These are phyloP conservation scores for Boletales sp. DNA, from an alignment of 768 basidiomycete genomes.

Conservation along the genomic window DNA sequence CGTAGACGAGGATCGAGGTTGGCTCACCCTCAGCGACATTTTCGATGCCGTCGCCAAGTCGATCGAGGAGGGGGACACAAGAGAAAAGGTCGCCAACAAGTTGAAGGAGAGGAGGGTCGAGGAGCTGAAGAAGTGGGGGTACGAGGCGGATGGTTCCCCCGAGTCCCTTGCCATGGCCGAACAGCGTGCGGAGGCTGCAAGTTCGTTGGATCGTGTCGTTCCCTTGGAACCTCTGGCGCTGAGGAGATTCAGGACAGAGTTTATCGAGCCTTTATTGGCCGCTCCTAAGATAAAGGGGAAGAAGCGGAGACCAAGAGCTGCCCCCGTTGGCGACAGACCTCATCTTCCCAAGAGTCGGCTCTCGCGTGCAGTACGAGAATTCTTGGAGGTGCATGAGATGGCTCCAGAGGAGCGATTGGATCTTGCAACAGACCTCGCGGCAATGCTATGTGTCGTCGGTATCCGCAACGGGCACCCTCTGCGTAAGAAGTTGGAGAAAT, in stretches of 20 bases:
- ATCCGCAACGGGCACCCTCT: slow-evolving; percentile 63
- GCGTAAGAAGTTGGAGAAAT: slow-evolving; percentile 65
- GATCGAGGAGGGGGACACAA: slow-evolving; percentile 48
- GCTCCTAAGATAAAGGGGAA: slow-evolving; percentile 59
- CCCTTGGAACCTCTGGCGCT: slow-evolving; percentile 61
- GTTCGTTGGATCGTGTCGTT: slow-evolving; percentile 61
- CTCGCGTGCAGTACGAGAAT: slow-evolving; percentile 61
- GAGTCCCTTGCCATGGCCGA: slow-evolving; percentile 56
- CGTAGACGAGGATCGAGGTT: slow-evolving; percentile 74
- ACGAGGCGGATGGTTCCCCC: slow-evolving; percentile 45
- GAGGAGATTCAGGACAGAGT: slow-evolving; percentile 68
- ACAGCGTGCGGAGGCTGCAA: slow-evolving; percentile 72
- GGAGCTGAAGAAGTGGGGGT: slow-evolving; percentile 74
- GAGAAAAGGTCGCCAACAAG: slow-evolving; percentile 55
- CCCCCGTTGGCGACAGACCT: slow-evolving; percentile 35
- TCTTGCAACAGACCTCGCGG: slow-evolving; percentile 50
- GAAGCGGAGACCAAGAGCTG: slow-evolving; percentile 48
- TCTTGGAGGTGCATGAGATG: slow-evolving; percentile 52
- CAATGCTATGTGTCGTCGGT: slow-evolving; percentile 48
- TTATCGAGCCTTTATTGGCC: slow-evolving; percentile 64
- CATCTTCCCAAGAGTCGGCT: slow-evolving; percentile 58
- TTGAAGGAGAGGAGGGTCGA: slow-evolving; percentile 56
- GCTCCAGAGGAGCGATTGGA: slow-evolving; percentile 43
- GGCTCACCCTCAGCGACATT: slow-evolving; percentile 66
- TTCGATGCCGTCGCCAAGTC: slow-evolving; percentile 57